A percentile compares a stretch with the other conserved stretches of the same genome.
These are phyloP conservation scores for Populus hybrid DNA, from an alignment of 441 rosid genomes.

Conservation along the genomic window DNA sequence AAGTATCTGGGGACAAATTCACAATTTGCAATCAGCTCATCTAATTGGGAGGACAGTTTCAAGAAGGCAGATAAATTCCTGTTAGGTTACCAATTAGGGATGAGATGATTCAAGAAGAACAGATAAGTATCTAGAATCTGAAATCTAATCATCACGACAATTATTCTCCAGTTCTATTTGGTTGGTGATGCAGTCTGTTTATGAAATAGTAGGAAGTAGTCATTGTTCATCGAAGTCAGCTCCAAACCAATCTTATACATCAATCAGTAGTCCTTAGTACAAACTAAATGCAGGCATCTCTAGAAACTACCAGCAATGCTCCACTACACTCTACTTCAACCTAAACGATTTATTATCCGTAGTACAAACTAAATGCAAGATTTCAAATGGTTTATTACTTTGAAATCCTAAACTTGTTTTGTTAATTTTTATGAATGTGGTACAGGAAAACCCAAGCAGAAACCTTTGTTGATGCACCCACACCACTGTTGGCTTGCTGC, in stretches of 20 bases:
- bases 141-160: background rate
- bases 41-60: background rate
- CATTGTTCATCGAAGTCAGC: background rate
- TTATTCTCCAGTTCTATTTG: background rate
- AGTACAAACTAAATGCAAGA: no score
- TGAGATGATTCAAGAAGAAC: slow-evolving; percentile 1
- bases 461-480: no score
- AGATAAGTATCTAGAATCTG: slow-evolving; percentile 1
- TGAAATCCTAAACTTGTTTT: no score
- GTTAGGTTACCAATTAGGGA: background rate
- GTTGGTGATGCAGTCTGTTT: background rate
- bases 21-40: background rate
- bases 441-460: no score
- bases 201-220: background rate
- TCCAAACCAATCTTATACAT: background rate
- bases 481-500: no score
- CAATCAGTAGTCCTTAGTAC: background rate
- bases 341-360: no score
- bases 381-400: no score
- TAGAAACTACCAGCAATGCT: background rate
- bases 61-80: background rate
- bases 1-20: background rate
- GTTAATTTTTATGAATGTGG: no score
- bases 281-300: background rate
- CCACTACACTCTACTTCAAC: background rate